Evolutionary conservation across 352 stramenopile species (phyloP).

Genomic region (Phytophthora pistaciae): DNA sequence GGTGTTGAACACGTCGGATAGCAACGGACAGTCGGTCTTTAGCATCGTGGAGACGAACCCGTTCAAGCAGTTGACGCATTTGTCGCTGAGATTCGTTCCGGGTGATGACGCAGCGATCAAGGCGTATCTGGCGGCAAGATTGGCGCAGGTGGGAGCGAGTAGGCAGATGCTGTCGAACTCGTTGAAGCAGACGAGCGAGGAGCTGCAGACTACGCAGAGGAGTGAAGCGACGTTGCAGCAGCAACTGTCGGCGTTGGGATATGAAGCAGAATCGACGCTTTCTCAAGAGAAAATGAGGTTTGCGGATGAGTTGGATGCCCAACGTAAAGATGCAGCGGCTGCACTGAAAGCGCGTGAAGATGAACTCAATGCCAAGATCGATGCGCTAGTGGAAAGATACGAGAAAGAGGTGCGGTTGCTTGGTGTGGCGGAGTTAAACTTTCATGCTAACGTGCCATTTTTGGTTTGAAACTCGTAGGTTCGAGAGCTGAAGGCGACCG

Average conservation of each 20-base stretch:
- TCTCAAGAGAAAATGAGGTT: constrained; percentile 75
- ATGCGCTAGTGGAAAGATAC: constrained; percentile 59
- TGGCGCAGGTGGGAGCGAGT: constrained; percentile 84
- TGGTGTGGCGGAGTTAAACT: not conserved
- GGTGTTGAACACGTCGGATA: constrained; percentile 80
- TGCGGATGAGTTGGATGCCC: constrained; percentile 66
- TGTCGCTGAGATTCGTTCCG: constrained; percentile 89
- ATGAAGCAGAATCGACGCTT: constrained; percentile 68
- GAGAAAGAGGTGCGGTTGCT: constrained; percentile 66
- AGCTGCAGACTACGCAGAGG: constrained; percentile 50
- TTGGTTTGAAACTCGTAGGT: constrained; percentile 39
- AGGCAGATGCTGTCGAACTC: constrained; percentile 47
- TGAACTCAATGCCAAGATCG: constrained; percentile 75
- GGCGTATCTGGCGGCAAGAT: constrained; percentile 88
- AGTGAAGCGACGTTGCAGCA: constrained; percentile 59
- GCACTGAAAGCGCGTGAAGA: constrained; percentile 69
- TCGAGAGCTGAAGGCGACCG: constrained; percentile 46
- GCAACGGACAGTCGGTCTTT: constrained; percentile 79
- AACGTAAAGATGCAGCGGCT: constrained; percentile 56
- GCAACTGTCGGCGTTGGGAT: constrained; percentile 56
- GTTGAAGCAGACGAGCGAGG: constrained; percentile 54
- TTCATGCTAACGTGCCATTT: constrained; percentile 4
- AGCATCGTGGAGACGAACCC: constrained; percentile 95
- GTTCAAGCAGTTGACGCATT: constrained; percentile 96
- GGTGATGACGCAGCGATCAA: constrained; percentile 93